Base-by-base conservation (phyloP, 345 rosid genomes). In the Reutealis trisperma region DNA sequence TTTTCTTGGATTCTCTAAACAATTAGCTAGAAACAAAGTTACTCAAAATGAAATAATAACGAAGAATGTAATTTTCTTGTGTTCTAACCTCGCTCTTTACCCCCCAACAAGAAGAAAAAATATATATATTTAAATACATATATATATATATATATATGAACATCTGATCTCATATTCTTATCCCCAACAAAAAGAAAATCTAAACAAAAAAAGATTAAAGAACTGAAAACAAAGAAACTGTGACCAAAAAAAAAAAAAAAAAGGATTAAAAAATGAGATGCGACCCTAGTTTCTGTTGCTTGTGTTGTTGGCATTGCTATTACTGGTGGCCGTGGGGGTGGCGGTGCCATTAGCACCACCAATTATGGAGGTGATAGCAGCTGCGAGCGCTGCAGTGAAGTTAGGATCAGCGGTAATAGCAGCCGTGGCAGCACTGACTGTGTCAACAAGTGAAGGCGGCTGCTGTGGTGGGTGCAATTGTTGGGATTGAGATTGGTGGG, bases 321-420 rank as follows among this genome's bases (percentile, higher is more conserved):
- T 77, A 47, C 58, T 55, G 66, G 60, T 84, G 77, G 9, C 70
- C n/a, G n/a, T n/a, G n/a, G n/a, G n/a, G 77, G 71, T 77, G 79
- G 22, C 77, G 83, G 49, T 71, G 77, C 51, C 81, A 67, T 75
- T 81, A 15, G 75, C 82, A 6, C 90, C 88, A 8, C 95, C 91
- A 25, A 96, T 87, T 65, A 96, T 91, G 58, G 99, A 90, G 34
- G 91, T 82, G 80, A 96, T 93, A 77, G 97, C 97, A 0, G 99
- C 90, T 0, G 97, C 97, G 0, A 96, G 93, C 49, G 97, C 99
- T 0, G 97, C 98, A 0, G 98, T 92, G 83, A 96, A 96, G 83
- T 89, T 92, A 5, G 99, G 99, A 63, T 96, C 97, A 0, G 94
- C 88, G 0, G 99, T 90, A 84, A 96, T 93, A 75, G 97, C 97